Base-by-base conservation (phyloP, 2,329 filamentous ascomycete genomes). In the Arthrobotrys musiformis region DNA sequence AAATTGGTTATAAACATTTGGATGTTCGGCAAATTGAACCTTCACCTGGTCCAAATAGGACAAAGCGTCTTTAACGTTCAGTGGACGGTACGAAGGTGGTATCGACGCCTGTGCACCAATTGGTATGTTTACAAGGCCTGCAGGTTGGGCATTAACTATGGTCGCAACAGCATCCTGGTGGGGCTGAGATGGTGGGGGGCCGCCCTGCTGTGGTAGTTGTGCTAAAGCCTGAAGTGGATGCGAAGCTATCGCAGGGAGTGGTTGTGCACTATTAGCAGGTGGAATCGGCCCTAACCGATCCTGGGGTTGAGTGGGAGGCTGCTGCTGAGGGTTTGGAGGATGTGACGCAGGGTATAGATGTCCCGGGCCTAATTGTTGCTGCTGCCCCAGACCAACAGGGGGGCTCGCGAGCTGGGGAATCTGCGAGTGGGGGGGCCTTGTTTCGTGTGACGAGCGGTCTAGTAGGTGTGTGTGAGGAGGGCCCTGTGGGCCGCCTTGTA, bases 21-120 rank as follows among this genome's bases (percentile, higher is more conserved):
- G 94, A 80, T 97, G 93, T 79, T 98, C 94, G 77, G 93, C 92
- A 81, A 99, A 99, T 82, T 97, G 94, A 28, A 98, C 94, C 84
- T 99, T 99, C 79, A 99, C 95, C 84, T 98, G 95, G 82, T 99
- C 95, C 24, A 99, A 89, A 82, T 99, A 99, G 81, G 93, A 97
- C 50, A 99, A 87, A 33, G 95, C 95, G 84, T 92, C 90, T 87
- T 89, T 81, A 82, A 89, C 86, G 86, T 89, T 52, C 54, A 80
- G 58, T 11, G 72, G 72, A 44, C 72, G 56, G 40, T 76, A 76
- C 2, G 72, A 70, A 9, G 72, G 62, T 1, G 40, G 50, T 56
- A 80, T 81, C 73, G 81, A 79, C 26, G 74, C 42, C 35, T 78
- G 77, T 42, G 52, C 63, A 50, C 63, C 69, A 35, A 78, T 70